phyloP scores from a whole-genome alignment of 164 flowering plant genomes.

The Kingdonia uniflora region DNA sequence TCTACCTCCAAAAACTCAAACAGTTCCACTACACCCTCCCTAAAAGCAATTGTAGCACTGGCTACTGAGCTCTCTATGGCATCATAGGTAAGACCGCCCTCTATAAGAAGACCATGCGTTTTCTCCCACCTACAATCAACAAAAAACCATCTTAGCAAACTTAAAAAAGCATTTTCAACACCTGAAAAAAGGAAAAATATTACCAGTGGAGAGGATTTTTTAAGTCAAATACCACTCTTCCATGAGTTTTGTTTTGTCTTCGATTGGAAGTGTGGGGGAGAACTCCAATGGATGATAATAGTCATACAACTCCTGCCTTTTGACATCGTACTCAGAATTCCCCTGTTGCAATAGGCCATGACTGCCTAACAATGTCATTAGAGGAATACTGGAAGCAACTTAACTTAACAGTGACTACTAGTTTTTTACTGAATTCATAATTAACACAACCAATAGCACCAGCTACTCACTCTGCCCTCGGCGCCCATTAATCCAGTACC shows the following conservation, averaged over 20 bases:
- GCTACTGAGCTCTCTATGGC: slow-evolving; percentile 67
- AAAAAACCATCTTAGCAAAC: slow-evolving; percentile 1
- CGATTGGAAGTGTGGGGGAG: slow-evolving; percentile 63
- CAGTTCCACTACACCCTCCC: slow-evolving; percentile 83
- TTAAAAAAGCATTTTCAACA: neutral
- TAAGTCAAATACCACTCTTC: slow-evolving; percentile 67
- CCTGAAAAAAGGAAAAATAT: too few species aligned
- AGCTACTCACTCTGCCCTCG: slow-evolving; percentile 76
- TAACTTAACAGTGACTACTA: too few species aligned
- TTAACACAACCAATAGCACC: neutral
- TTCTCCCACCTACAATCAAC: slow-evolving; percentile 78
- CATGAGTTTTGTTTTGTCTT: slow-evolving; percentile 90
- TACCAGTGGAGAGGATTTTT: too few species aligned
- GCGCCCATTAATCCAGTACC: slow-evolving; percentile 61
- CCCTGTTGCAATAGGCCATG: slow-evolving; percentile 81
- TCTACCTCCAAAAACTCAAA: slow-evolving; percentile 81
- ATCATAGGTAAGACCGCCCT: slow-evolving; percentile 83
- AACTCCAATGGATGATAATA: slow-evolving; percentile 86
- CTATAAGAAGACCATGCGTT: slow-evolving; percentile 76
- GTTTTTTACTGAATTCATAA: neutral
- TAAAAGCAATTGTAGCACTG: slow-evolving; percentile 56
- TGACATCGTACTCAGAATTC: slow-evolving; percentile 70
- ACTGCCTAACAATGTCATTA: slow-evolving; percentile 47
- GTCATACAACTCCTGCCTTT: slow-evolving; percentile 59
- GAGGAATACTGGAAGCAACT: slow-evolving; percentile 6